These are phyloP conservation scores for Kwoniella bestiolae DNA, from an alignment of 768 basidiomycete genomes.

Conservation along the genomic window DNA sequence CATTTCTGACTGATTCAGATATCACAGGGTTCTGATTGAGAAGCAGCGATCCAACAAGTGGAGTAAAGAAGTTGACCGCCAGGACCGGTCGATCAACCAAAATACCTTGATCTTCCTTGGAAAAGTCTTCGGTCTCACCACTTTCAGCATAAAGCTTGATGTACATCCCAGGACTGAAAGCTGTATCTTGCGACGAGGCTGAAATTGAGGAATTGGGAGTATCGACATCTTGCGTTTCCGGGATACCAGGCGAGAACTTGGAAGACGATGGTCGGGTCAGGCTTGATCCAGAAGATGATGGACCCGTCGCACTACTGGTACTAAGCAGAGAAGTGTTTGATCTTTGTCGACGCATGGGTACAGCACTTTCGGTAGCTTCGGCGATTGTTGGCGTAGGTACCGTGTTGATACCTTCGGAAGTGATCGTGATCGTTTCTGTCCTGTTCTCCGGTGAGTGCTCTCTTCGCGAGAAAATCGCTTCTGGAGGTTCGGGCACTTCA, in stretches of 20 bases:
- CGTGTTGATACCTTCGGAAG: slow-evolving; percentile 49
- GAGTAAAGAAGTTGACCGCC: slow-evolving; percentile 84
- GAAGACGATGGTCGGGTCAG: slow-evolving; percentile 21
- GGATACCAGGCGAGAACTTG: slow-evolving; percentile 1
- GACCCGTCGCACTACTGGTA: slow-evolving; percentile 1
- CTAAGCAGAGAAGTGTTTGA: slow-evolving; percentile 6
- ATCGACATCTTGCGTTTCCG: slow-evolving; percentile 11
- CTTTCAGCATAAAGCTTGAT: slow-evolving; percentile 31
- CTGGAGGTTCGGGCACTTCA: slow-evolving; percentile 11
- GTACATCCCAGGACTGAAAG: slow-evolving; percentile 26
- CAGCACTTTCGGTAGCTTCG: slow-evolving; percentile 28
- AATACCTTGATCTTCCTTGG: slow-evolving; percentile 27
- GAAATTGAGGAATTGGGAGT: slow-evolving; percentile 23
- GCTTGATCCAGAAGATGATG: slow-evolving; percentile 24
- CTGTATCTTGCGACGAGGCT: slow-evolving; percentile 27
- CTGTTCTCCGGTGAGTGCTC: slow-evolving; percentile 1
- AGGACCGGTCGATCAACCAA: slow-evolving; percentile 58
- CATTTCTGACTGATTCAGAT: slow-evolving; percentile 71
- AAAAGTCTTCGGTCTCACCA: slow-evolving; percentile 16
- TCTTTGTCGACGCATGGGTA: slow-evolving; percentile 11
- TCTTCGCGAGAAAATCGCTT: neutral
- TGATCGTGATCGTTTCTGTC: slow-evolving; percentile 36
- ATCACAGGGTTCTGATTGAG: slow-evolving; percentile 77
- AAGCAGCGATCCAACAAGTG: slow-evolving; percentile 83
- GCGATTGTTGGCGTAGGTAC: slow-evolving; percentile 41